Evolutionary conservation across 768 basidiomycete genomes (phyloP), one percentile per base, ranked within the genome.

Genomic region (Mycena olivaceomarginata): DNA sequence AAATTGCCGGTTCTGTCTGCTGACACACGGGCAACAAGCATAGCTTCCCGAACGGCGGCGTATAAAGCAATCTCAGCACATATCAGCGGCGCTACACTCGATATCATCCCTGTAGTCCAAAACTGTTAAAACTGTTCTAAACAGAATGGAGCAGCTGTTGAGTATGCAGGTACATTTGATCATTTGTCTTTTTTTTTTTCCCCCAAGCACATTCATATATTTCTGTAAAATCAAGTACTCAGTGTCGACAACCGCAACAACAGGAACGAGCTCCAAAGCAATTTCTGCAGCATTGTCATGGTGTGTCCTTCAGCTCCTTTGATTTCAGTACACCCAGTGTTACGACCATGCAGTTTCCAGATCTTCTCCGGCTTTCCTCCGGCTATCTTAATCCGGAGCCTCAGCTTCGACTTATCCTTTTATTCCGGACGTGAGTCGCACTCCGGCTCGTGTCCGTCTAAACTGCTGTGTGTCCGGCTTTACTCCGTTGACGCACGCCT

Each of bases 211-310:
- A 6, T 67, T 62, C 22, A 80, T 41, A 56, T 43, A 10, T 57
- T 67, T 31, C 77, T 31, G 48, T 16, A 81, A 98, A 96, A 95
- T 84, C 98, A 99, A 87, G 95, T 99, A 73, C 89, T 99, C 51
- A 98, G 98, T 57, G 89, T 94, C 20, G 98, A 99, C 85, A 98
- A 99, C 83, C 94, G 96, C 77, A 98, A 97, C 86, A 99, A 98
- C 88, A 98, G 98, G 97, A 98, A 98, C 82, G 98, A 99, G 84
- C 90, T 99, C 37, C 98, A 98, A 84, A 94, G 96, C 86, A 98
- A 98, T 87, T 91, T 99, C 80, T 98, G 97, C 84, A 93, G 94
- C 79, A 95, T 98, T 63, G 90, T 96, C 69, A 95, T 96, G 70
- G 96, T 97, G 82, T 83, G 95, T 88, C 25, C 46, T 62, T 56